Percentiles rank a stretch among this genome's conserved stretches.
Evolutionary conservation across 345 rosid species (phyloP).

Genomic region (Gossypium ekmanianum): DNA sequence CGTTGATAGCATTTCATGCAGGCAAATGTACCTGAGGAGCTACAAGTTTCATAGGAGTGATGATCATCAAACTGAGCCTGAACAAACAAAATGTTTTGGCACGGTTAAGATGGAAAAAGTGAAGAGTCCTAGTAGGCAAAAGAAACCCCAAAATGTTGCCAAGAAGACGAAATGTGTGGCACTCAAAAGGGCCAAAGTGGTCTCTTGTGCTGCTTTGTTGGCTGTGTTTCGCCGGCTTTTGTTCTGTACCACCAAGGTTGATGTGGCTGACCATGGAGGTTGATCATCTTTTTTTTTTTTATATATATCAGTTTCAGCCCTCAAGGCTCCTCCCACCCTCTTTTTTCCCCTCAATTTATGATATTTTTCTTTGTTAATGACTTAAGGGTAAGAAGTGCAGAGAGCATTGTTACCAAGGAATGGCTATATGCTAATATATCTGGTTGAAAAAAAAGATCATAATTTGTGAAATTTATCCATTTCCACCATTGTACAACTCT

Average conservation of each 20-base stretch:
- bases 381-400: background rate
- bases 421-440: background rate
- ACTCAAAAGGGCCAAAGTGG: constrained; percentile 45
- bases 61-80: constrained; percentile 21
- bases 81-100: constrained; percentile 43
- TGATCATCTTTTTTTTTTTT: background rate
- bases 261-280: constrained; percentile 37
- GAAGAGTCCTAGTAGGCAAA: constrained; percentile 21
- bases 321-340: background rate
- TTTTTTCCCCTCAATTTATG: background rate
- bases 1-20: constrained; percentile 50
- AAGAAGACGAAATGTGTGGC: constrained; percentile 38
- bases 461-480: background rate
- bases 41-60: constrained; percentile 68
- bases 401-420: background rate
- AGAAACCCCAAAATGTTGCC: background rate
- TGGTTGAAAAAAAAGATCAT: background rate
- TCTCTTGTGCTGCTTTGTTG: constrained; percentile 45
- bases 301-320: constrained; percentile 1
- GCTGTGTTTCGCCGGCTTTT: constrained; percentile 48
- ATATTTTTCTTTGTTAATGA: background rate
- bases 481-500: constrained; percentile 4
- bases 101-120: constrained; percentile 25
- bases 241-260: constrained; percentile 51
- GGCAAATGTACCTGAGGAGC: constrained; percentile 48